These are phyloP conservation scores for Globisporangium middletonii DNA, from an alignment of 352 stramenopile species.

Conservation along the genomic window DNA sequence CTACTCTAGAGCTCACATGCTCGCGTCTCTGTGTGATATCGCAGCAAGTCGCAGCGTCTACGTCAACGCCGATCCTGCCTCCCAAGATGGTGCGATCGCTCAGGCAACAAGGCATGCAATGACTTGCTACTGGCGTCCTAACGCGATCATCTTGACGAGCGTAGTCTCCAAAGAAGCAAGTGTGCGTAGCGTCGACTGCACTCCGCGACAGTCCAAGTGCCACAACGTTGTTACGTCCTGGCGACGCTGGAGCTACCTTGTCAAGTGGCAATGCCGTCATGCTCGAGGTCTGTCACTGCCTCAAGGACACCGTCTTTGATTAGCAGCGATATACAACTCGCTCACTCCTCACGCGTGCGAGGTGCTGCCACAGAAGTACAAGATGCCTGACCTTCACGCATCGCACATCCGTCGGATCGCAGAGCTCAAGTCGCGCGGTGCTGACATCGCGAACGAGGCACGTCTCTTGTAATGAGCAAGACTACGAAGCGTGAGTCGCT, in stretches of 20 bases:
- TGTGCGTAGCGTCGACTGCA: not conserved
- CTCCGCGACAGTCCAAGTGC: constrained; percentile 22
- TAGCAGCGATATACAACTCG: not conserved
- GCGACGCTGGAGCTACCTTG: not conserved
- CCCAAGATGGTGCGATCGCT: constrained; percentile 37
- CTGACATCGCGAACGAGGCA: constrained; percentile 27
- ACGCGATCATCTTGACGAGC: not conserved
- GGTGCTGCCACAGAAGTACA: constrained; percentile 31
- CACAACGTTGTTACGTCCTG: constrained; percentile 1
- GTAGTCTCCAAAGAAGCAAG: constrained; percentile 44
- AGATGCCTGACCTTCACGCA: constrained; percentile 47
- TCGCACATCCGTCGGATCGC: constrained; percentile 66
- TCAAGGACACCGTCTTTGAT: not conserved
- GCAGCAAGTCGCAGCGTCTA: constrained; percentile 15
- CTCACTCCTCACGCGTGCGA: not conserved
- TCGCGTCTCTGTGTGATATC: too few relatives aligned
- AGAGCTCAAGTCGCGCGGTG: constrained; percentile 37
- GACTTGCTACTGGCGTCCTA: not conserved
- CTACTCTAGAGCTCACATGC: not conserved
- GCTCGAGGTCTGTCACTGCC: constrained; percentile 20
- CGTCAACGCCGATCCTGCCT: constrained; percentile 39
- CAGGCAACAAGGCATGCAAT: too few relatives aligned
- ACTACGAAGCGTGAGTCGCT: too few relatives aligned
- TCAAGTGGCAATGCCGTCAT: not conserved
- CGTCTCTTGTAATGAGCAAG: not conserved